Evolutionary conservation across 345 rosid genomes (phyloP).

Genomic region (Geranium brycei): DNA sequence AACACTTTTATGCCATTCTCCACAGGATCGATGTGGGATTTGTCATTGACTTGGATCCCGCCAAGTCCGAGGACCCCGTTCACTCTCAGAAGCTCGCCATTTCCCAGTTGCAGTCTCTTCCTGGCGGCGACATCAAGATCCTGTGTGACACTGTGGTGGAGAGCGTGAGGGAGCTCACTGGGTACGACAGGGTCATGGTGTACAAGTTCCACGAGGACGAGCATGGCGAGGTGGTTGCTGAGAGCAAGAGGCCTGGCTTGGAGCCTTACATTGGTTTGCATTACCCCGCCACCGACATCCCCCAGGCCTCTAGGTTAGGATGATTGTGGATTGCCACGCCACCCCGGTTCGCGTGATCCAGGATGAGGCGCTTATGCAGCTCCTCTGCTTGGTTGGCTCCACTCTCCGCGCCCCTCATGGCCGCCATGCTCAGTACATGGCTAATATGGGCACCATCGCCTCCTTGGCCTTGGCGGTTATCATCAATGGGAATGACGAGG

Average conservation of each 20-base stretch:
- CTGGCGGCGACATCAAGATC: constrained; percentile 81
- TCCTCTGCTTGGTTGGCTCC: constrained; percentile 89
- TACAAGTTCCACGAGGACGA: constrained; percentile 97
- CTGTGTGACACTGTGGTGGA: constrained; percentile 86
- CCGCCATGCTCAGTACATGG: constrained; percentile 95
- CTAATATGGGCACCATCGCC: constrained; percentile 85
- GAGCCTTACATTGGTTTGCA: constrained; percentile 90
- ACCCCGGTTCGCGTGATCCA: constrained; percentile 48
- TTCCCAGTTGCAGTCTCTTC: constrained; percentile 78
- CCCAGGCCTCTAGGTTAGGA: constrained; percentile 89
- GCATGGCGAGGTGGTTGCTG: constrained; percentile 99
- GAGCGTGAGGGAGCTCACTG: constrained; percentile 78
- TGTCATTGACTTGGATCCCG: constrained; percentile 94
- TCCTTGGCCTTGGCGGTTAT: constrained; percentile 86
- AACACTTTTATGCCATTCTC: constrained; percentile 82
- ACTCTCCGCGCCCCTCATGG: constrained; percentile 95
- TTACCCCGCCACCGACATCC: constrained; percentile 95
- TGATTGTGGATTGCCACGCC: constrained; percentile 87
- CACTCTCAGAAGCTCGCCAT: constrained; percentile 95
- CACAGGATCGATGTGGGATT: constrained; percentile 92
- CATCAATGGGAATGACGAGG: constrained; percentile 78
- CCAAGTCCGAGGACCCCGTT: constrained; percentile 89
- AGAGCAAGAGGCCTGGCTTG: constrained; percentile 62
- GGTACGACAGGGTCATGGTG: constrained; percentile 93
- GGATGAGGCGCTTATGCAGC: constrained; percentile 68